These are phyloP conservation scores for Aureobasidium mangrovei DNA, from an alignment of 2,329 filamentous ascomycete genomes.

Conservation along the genomic window DNA sequence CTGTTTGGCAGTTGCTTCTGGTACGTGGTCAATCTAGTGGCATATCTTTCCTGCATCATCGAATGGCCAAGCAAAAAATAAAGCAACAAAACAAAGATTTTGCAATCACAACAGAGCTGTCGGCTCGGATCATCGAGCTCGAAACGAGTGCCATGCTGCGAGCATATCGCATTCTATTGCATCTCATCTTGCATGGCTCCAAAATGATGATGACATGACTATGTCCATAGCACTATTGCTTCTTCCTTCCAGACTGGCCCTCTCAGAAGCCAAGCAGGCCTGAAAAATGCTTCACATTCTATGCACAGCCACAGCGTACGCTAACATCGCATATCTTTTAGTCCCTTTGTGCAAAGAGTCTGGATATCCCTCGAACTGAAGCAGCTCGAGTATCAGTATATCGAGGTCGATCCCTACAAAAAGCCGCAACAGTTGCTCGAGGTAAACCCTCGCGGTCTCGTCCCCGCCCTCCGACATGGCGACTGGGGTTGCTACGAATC, in stretches of 20 bases:
- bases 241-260: too few species aligned
- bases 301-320: background rate
- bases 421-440: slow-evolving; percentile 63
- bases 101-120: too few species aligned
- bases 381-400: slow-evolving; percentile 71
- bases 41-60: background rate
- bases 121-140: too few species aligned
- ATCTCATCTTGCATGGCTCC: too few species aligned
- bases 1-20: slow-evolving; percentile 79
- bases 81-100: too few species aligned
- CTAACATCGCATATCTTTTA: slow-evolving; percentile 25
- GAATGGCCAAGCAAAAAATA: background rate
- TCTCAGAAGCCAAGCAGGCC: too few species aligned
- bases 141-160: too few species aligned
- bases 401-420: slow-evolving; percentile 73
- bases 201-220: too few species aligned
- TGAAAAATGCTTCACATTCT: too few species aligned
- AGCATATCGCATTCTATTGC: too few species aligned
- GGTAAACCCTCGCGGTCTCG: slow-evolving; percentile 65
- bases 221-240: too few species aligned
- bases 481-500: slow-evolving; percentile 80
- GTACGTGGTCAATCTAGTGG: slow-evolving; percentile 34
- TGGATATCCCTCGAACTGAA: slow-evolving; percentile 85
- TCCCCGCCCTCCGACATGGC: slow-evolving; percentile 68
- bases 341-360: slow-evolving; percentile 76